Percentiles rank a stretch among this genome's conserved stretches.
These are phyloP conservation scores for Blepharisma japonicum DNA, from an alignment of 73 alveolate species.

Conservation along the genomic window DNA sequence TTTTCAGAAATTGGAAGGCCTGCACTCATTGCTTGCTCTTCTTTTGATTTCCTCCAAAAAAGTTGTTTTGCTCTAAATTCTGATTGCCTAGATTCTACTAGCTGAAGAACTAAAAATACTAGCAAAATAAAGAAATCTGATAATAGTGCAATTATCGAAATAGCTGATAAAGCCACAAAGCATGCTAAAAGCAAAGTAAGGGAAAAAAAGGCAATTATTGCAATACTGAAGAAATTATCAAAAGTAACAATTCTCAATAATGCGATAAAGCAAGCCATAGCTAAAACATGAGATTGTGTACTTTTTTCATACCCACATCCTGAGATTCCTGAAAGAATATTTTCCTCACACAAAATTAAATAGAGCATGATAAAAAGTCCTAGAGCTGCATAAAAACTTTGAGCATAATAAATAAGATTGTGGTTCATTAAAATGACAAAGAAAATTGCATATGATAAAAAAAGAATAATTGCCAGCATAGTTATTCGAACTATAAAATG, in stretches of 20 bases:
- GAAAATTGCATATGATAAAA: background rate
- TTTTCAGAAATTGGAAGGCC: background rate
- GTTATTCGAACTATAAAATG: background rate
- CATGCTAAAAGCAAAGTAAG: background rate
- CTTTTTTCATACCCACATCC: background rate
- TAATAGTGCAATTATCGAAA: background rate
- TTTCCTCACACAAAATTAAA: background rate
- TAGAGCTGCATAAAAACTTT: background rate
- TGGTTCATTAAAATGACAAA: background rate
- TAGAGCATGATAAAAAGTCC: background rate
- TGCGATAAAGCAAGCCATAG: background rate
- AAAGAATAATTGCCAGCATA: background rate
- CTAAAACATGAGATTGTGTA: background rate
- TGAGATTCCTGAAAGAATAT: background rate
- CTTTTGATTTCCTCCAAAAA: conserved; percentile 9
- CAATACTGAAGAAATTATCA: background rate
- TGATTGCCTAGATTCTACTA: background rate
- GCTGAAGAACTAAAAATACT: background rate
- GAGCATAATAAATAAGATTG: background rate
- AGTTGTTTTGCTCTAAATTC: background rate
- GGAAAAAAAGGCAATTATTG: background rate
- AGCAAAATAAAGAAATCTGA: conserved; percentile 7
- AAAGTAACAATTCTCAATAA: background rate
- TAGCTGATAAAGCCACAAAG: background rate
- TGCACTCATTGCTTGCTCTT: background rate